Base-by-base conservation (phyloP, 2,329 filamentous ascomycete species). In the Fusarium nisikadoi region DNA sequence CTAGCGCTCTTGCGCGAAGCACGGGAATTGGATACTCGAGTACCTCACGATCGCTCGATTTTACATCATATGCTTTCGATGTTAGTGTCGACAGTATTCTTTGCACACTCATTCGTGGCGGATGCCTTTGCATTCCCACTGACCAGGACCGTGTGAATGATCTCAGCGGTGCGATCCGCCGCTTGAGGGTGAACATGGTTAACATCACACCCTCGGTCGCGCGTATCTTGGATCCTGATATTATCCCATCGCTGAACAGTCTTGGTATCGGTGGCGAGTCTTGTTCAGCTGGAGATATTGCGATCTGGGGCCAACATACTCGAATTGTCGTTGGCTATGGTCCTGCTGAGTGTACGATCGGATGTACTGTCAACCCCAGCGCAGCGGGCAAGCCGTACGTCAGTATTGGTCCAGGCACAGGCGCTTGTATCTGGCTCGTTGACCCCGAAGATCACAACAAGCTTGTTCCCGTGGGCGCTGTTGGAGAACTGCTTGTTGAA, bases 401-500 rank as follows among this genome's bases (percentile, higher is more conserved):
- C 77, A 46, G 83, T 45, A 87, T 88, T 39, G 86, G 86, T 9
- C 82, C 80, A 49, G 85, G 86, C 5, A 82, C 85, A 1, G 83
- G 84, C 8, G 85, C 83, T 11, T 78, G 83, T 2, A 82, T 82
- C n/a, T 88, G 86, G 86, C 83, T 88, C 25, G 84, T 87, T 16
- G 84, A 88, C 49, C 82, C 86, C 0, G 81, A 83, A 3, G 81
- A 86, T 58, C 81, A 86, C 62, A 75, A 87, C 60, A 80, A 78
- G 20, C 82, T 88, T 8, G 81, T 85, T 8, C 84, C 86, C 0
- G 77, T 87, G 2, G 86, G 86, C 0, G 80, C 82, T 4, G 81
- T 88, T 3, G 87, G 87, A 10, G 87, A 89, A 75, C 79, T 89
- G n/a, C 78, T 88, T 7, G 80, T 90, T 19, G 87, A 87, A 68